Evolutionary conservation across 2,329 filamentous ascomycete species (phyloP).

Genomic region (Monilinia fructicola): DNA sequence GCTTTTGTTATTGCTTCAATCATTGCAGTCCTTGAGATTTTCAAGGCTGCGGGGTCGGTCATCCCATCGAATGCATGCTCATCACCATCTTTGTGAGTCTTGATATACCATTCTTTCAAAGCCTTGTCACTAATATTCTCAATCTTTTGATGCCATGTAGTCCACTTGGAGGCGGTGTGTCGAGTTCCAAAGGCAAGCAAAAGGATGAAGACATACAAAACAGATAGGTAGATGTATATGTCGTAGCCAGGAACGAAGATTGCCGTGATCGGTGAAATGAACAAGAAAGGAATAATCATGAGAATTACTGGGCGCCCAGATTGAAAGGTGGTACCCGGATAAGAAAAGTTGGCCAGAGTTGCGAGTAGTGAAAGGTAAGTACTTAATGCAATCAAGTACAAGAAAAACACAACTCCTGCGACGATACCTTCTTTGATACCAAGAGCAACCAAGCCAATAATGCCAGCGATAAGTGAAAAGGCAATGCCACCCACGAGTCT

Average conservation of each 20-base stretch:
- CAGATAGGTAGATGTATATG: constrained; percentile 54
- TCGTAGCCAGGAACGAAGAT: constrained; percentile 52
- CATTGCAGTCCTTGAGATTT: constrained; percentile 20
- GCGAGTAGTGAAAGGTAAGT: constrained; percentile 59
- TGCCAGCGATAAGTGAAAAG: constrained; percentile 40
- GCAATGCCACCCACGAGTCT: constrained; percentile 50
- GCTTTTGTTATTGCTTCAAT: constrained; percentile 43
- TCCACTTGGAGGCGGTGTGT: constrained; percentile 56
- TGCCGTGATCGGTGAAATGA: constrained; percentile 58
- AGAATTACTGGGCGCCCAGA: constrained; percentile 51
- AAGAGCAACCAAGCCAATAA: constrained; percentile 52
- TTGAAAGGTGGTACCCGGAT: constrained; percentile 53
- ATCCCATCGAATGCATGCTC: constrained; percentile 36
- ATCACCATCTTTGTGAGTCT: constrained; percentile 21
- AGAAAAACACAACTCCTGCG: constrained; percentile 56
- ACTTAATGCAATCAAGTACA: constrained; percentile 58
- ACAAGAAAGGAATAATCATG: constrained; percentile 54
- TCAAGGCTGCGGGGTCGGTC: constrained; percentile 35
- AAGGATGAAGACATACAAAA: constrained; percentile 54
- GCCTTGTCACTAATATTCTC: constrained; percentile 51
- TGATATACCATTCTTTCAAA: constrained; percentile 46
- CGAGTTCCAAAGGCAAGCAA: constrained; percentile 53
- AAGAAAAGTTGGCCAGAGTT: constrained; percentile 49
- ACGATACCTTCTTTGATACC: constrained; percentile 46
- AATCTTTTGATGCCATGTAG: constrained; percentile 54